phyloP scores from a whole-genome alignment of 139 green algal genomes.

The Coelastrella sp. region DNA sequence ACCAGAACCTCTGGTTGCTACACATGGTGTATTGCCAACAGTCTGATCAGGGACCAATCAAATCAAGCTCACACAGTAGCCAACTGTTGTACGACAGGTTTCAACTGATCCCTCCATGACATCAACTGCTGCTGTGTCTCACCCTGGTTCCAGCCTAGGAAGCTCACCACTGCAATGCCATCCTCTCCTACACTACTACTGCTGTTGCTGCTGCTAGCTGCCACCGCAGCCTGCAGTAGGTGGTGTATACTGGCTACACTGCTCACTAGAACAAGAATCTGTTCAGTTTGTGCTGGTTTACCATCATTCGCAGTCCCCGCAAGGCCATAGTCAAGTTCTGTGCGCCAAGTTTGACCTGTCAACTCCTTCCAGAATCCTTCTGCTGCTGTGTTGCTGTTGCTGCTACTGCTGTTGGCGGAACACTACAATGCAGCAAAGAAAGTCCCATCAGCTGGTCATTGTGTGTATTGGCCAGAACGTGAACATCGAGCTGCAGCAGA shows the following conservation, averaged over 20 bases:
- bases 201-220: not conserved
- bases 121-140: not conserved
- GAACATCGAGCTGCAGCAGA: not conserved
- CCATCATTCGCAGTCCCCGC: not conserved
- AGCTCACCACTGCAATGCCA: not conserved
- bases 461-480: not conserved
- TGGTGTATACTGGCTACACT: not conserved
- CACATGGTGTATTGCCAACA: too few species aligned
- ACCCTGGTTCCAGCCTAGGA: slow-evolving; percentile 29
- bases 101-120: not conserved
- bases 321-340: slow-evolving; percentile 33
- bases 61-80: too few species aligned
- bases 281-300: not conserved
- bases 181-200: not conserved
- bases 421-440: not conserved
- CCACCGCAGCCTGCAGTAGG: not conserved
- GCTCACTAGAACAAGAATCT: not conserved
- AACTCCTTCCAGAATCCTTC: slow-evolving; percentile 24
- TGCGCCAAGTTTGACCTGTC: slow-evolving; percentile 22
- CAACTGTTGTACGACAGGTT: too few species aligned
- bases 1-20: too few species aligned
- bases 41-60: too few species aligned
- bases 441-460: not conserved
- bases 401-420: not conserved
- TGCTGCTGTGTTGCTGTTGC: not conserved